Evolutionary conservation across 495 filamentous ascomycete species (phyloP).

Genomic region (Aspergillus conjunctus): DNA sequence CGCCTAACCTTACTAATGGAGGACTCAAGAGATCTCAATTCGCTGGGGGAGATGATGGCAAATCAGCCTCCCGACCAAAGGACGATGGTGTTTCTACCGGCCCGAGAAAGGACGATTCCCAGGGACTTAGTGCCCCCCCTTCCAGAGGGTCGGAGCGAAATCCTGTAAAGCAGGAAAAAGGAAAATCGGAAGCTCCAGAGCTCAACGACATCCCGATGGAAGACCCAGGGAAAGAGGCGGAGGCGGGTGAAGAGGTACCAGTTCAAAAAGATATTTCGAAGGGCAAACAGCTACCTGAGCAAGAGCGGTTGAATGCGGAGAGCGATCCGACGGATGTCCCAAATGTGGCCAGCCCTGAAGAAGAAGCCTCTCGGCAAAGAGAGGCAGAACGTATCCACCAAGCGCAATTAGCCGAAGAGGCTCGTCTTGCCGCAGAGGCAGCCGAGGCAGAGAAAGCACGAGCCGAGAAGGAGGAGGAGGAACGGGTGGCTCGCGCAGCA

Average conservation of each 20-base stretch:
- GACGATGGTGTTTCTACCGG: slow-evolving; percentile 28
- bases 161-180: slow-evolving; percentile 36
- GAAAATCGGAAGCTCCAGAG: slow-evolving; percentile 29
- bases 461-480: slow-evolving; percentile 47
- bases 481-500: slow-evolving; percentile 43
- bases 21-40: slow-evolving; percentile 34
- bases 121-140: slow-evolving; percentile 25
- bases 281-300: slow-evolving; percentile 31
- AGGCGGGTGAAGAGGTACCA: slow-evolving; percentile 45
- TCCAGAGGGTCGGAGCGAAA: slow-evolving; percentile 22
- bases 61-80: slow-evolving; percentile 29
- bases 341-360: slow-evolving; percentile 34
- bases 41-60: slow-evolving; percentile 25
- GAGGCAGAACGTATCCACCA: slow-evolving; percentile 22
- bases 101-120: slow-evolving; percentile 17
- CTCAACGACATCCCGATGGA: slow-evolving; percentile 39
- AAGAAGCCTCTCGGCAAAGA: slow-evolving; percentile 41
- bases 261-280: slow-evolving; percentile 36
- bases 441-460: slow-evolving; percentile 53
- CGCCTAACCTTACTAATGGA: slow-evolving; percentile 37
- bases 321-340: slow-evolving; percentile 23
- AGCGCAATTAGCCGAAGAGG: slow-evolving; percentile 37
- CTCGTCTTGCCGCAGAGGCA: slow-evolving; percentile 49
- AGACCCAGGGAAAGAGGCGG: slow-evolving; percentile 30
- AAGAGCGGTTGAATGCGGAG: slow-evolving; percentile 47